These are phyloP conservation scores for Phytophthora sojae DNA, from an alignment of 352 stramenopile species.

Conservation along the genomic window DNA sequence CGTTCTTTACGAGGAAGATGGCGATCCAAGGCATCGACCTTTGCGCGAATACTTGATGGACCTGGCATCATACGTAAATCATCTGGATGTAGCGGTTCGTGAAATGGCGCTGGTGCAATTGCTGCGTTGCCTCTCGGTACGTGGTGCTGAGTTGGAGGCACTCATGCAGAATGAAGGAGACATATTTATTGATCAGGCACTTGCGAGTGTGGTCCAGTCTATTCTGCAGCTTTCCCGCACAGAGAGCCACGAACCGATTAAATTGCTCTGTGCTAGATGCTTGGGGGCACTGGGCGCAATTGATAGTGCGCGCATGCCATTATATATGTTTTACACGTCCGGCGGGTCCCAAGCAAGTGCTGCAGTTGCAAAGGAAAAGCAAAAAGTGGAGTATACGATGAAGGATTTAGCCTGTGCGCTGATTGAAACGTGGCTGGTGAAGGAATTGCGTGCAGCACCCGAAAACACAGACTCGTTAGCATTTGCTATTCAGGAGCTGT, in stretches of 20 bases:
- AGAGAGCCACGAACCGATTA: slow-evolving; percentile 71
- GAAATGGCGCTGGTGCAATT: slow-evolving; percentile 81
- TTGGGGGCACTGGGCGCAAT: slow-evolving; percentile 83
- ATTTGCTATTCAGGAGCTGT: slow-evolving; percentile 88
- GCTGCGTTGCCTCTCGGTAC: slow-evolving; percentile 67
- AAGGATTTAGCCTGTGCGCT: slow-evolving; percentile 86
- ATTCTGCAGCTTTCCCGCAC: slow-evolving; percentile 72
- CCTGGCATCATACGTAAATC: slow-evolving; percentile 69
- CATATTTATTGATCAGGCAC: slow-evolving; percentile 62
- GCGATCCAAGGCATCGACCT: slow-evolving; percentile 55
- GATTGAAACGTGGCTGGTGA: slow-evolving; percentile 85
- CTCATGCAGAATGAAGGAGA: slow-evolving; percentile 81
- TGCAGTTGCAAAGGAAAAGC: slow-evolving; percentile 50
- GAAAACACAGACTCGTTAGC: slow-evolving; percentile 84
- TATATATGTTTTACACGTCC: slow-evolving; percentile 68
- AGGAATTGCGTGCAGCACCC: slow-evolving; percentile 83
- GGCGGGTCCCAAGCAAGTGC: slow-evolving; percentile 23
- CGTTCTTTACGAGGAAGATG: slow-evolving; percentile 62
- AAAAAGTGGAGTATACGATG: slow-evolving; percentile 67
- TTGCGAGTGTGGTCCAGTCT: slow-evolving; percentile 71
- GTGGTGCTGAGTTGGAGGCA: slow-evolving; percentile 62
- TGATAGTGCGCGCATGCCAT: slow-evolving; percentile 77
- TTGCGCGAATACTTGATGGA: slow-evolving; percentile 65
- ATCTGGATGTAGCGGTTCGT: slow-evolving; percentile 82
- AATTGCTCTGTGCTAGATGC: slow-evolving; percentile 76